phyloP scores from a whole-genome alignment of 1,139 yeast genomes.

The Lodderomyces oxycetoniae region DNA sequence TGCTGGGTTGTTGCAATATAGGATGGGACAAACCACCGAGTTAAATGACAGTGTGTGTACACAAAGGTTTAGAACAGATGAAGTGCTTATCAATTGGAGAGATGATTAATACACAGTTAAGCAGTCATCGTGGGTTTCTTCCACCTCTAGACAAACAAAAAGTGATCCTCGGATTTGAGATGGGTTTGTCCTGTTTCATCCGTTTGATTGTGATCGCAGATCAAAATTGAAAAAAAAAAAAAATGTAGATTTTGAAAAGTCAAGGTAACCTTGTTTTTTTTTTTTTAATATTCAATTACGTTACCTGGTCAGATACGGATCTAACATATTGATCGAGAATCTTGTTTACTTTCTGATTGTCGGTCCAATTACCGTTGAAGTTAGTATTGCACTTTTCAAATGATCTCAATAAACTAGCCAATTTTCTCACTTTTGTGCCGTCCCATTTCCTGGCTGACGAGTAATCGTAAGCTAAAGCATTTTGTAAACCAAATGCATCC shows the following conservation, averaged over 20 bases:
- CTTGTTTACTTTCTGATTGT: slow-evolving; percentile 8
- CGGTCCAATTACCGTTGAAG: slow-evolving; percentile 6
- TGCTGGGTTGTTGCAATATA: slow-evolving; percentile 83
- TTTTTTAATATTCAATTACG: not conserved
- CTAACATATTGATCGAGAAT: slow-evolving; percentile 17
- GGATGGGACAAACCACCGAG: slow-evolving; percentile 69
- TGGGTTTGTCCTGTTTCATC: slow-evolving; percentile 6
- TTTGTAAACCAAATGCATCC: slow-evolving; percentile 21
- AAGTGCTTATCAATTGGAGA: slow-evolving; percentile 86
- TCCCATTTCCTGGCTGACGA: slow-evolving; percentile 45
- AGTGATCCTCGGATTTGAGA: slow-evolving; percentile 13
- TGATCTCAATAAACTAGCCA: slow-evolving; percentile 45
- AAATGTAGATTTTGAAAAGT: slow-evolving; percentile 17
- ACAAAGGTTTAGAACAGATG: slow-evolving; percentile 91
- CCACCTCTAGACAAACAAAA: too few relatives aligned
- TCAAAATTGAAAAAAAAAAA: slow-evolving; percentile 14
- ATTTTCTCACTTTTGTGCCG: slow-evolving; percentile 37
- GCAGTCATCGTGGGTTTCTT: too few relatives aligned
- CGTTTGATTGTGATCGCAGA: slow-evolving; percentile 20
- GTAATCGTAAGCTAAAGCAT: slow-evolving; percentile 42
- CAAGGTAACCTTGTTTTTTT: slow-evolving; percentile 5
- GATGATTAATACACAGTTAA: slow-evolving; percentile 47
- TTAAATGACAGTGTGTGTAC: slow-evolving; percentile 79
- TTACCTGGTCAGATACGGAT: slow-evolving; percentile 35
- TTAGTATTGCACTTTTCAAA: slow-evolving; percentile 17